Evolutionary conservation across 352 stramenopile species (phyloP).

Genomic region (Pythium inflatum): DNA sequence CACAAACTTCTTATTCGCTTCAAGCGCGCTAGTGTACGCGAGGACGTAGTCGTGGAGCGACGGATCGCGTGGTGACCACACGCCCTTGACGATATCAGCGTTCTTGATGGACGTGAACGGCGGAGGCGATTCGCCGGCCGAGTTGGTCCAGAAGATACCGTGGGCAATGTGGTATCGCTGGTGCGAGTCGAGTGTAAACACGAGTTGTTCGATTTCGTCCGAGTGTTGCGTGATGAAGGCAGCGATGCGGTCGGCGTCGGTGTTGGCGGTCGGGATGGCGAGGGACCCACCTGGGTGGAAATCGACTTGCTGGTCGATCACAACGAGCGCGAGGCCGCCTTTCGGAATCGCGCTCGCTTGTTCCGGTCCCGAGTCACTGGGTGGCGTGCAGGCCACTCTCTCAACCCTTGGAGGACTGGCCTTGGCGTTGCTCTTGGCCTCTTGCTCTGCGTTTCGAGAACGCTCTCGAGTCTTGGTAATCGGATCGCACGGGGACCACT

Average conservation of each 20-base stretch:
- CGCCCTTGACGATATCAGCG: constrained; percentile 67
- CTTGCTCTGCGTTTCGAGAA: neutral
- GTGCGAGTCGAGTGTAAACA: constrained; percentile 97
- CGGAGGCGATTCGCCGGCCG: constrained; percentile 60
- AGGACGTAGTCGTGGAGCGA: constrained; percentile 84
- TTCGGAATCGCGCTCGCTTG: constrained; percentile 40
- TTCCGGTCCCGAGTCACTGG: neutral
- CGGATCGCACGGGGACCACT: neutral
- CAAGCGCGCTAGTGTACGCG: constrained; percentile 90
- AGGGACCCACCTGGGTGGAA: constrained; percentile 96
- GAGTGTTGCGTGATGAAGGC: constrained; percentile 81
- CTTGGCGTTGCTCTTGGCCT: neutral
- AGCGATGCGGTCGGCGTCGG: constrained; percentile 91
- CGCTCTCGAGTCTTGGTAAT: neutral
- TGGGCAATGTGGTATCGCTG: constrained; percentile 96
- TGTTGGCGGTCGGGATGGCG: constrained; percentile 92
- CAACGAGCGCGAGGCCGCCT: constrained; percentile 81
- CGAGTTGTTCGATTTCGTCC: constrained; percentile 75
- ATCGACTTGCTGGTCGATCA: constrained; percentile 97
- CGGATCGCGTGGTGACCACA: constrained; percentile 66
- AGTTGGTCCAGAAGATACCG: constrained; percentile 91
- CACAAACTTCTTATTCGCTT: constrained; percentile 88
- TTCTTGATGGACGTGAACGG: constrained; percentile 94
- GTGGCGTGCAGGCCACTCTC: neutral
- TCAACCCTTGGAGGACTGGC: neutral